Percentiles rank a stretch among this genome's conserved stretches.
Conservation (phyloP, 495 filamentous ascomycete species). For the Talaromyces ruber region DNA sequence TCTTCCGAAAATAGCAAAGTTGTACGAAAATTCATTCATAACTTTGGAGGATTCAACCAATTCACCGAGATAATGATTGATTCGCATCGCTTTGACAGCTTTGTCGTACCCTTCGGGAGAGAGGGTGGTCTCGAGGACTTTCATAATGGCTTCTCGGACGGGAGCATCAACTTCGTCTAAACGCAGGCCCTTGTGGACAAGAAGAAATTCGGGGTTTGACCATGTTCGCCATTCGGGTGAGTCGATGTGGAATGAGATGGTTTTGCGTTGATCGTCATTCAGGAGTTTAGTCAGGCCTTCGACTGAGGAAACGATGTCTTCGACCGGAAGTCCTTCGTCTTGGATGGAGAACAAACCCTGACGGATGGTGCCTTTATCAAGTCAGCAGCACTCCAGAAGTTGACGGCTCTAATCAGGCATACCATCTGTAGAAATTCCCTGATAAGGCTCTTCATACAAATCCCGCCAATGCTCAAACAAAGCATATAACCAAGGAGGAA, state of each 20-base stretch:
- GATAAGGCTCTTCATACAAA: conserved; percentile 58
- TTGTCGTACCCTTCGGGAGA: conserved; percentile 65
- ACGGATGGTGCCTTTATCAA: conserved; percentile 37
- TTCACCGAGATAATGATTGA: conserved; percentile 71
- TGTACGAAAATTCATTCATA: conserved; percentile 69
- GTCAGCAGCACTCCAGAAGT: conserved; percentile 7
- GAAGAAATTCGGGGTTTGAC: conserved; percentile 67
- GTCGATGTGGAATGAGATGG: conserved; percentile 52
- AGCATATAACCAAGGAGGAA: conserved; percentile 60
- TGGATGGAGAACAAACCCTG: conserved; percentile 48
- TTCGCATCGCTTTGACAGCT: conserved; percentile 59
- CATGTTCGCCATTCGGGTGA: conserved; percentile 64
- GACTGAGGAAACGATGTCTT: conserved; percentile 42
- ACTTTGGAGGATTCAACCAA: conserved; percentile 50
- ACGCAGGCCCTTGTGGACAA: conserved; percentile 54
- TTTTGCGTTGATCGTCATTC: conserved; percentile 35
- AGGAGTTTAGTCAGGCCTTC: conserved; percentile 32
- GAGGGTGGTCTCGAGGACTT: conserved; percentile 46
- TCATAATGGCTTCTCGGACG: conserved; percentile 40
- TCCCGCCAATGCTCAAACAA: conserved; percentile 60
- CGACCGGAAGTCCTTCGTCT: conserved; percentile 54
- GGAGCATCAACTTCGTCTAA: conserved; percentile 46
- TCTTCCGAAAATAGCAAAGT: conserved; percentile 54
- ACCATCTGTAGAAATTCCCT: conserved; percentile 64
- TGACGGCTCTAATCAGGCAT: neutral